Evolutionary conservation across 305 asterid genomes (phyloP).

Genomic region (Fraxinus sp.): DNA sequence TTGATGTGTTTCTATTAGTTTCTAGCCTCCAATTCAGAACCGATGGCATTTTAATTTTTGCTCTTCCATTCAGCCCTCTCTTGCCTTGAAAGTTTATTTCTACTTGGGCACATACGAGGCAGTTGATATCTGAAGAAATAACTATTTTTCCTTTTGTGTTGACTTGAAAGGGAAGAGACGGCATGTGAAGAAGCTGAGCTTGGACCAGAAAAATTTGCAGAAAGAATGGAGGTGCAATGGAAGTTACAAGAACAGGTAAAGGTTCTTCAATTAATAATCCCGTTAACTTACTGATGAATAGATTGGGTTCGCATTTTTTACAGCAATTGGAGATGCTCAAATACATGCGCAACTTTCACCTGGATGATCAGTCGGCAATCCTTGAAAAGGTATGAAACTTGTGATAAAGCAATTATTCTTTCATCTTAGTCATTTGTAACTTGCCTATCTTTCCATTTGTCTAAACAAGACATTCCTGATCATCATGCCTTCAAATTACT

Average conservation of each 20-base stretch:
- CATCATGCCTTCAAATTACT: neutral
- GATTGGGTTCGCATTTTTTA: slow-evolving; percentile 13
- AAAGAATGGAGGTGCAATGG: slow-evolving; percentile 52
- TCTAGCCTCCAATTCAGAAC: neutral
- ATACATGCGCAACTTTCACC: slow-evolving; percentile 64
- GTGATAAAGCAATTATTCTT: neutral
- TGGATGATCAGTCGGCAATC: slow-evolving; percentile 76
- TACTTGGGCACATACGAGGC: neutral
- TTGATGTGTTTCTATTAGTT: neutral
- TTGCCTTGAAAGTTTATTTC: neutral
- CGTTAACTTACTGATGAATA: slow-evolving; percentile 1
- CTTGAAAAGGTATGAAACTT: slow-evolving; percentile 62
- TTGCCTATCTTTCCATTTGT: neutral
- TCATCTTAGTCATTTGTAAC: neutral
- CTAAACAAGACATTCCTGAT: neutral
- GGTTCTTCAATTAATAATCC: neutral
- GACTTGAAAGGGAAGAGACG: slow-evolving; percentile 72
- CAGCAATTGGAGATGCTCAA: slow-evolving; percentile 90
- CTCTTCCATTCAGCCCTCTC: neutral
- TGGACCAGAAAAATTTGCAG: slow-evolving; percentile 66
- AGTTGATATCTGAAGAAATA: neutral
- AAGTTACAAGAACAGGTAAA: slow-evolving; percentile 64
- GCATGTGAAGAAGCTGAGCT: slow-evolving; percentile 96
- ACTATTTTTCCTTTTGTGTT: slow-evolving; percentile 2
- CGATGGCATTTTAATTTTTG: neutral